Evolutionary conservation across 2,329 filamentous ascomycete genomes (phyloP), one percentile per base, ranked within the genome.

Genomic region (Alternaria longipes): DNA sequence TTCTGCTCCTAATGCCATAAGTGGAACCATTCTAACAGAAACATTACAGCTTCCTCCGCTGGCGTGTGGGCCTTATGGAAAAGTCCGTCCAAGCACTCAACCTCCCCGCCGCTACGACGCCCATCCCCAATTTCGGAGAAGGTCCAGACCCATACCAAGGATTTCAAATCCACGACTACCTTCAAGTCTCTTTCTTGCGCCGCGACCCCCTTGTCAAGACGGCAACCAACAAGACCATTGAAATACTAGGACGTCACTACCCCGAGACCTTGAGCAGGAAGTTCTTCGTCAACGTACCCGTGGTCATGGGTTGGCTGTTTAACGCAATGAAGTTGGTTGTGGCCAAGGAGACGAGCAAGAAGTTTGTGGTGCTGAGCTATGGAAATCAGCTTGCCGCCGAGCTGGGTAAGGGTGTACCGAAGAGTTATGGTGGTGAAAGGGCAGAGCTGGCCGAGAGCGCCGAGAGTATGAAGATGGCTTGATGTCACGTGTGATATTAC

Each of bases 271-370:
- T 97, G 50, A 88, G 88, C 71, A 88, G 94, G 82, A 97, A 97
- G 84, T 97, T 94, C 85, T 97, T 97, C 76, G 91, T 97, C 81
- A 97, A 97, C 73, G 92, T 97, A 6, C 94, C 94, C 0, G 81
- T 89, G 57, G 84, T 97, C 72, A 97, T 97, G 94, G 91, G 92
- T 58, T 97, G 94, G 83, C 73, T 84, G 70, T 84, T 83, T 73
- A 74, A 76, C 7, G 80, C 80, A 3, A 81, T 82, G 68, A 83
- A 83, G 70, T 66, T 82, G 28, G 69, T 85, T 32, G 75, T 84
- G 53, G 74, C 78, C 20, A 82, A 81, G 67, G 82, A 84, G 70
- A 83, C 80, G n/a, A 76, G 80, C 8, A 79, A 78, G 69, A 84
- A 83, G 71, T 84, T 84, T 74, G 81, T 78, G 0, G 81, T 83